A percentile compares a stretch with the other conserved stretches of the same genome.
Conservation (phyloP, 768 basidiomycete species). For the Exidia glandulosa region DNA sequence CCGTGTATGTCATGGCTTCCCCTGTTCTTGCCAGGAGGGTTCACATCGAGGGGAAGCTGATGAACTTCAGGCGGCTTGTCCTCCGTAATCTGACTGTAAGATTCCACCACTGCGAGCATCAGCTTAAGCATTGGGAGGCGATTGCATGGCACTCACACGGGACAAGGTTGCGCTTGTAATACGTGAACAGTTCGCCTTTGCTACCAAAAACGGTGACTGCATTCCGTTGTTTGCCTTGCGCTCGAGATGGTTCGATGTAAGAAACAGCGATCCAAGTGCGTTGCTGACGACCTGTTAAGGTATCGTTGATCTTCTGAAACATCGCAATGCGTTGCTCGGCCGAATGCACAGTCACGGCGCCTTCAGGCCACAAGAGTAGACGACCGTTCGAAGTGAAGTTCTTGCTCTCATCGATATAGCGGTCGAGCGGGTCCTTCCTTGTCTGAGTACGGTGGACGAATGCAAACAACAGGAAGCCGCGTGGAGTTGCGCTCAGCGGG, state of each 20-base stretch:
- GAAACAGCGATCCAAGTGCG: constrained; percentile 51
- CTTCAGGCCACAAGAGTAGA: constrained; percentile 72
- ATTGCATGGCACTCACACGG: constrained; percentile 42
- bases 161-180: constrained; percentile 69
- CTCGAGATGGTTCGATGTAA: constrained; percentile 49
- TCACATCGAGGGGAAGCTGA: neutral
- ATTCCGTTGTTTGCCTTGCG: constrained; percentile 33
- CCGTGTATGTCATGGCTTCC: no score
- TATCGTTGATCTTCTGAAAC: constrained; percentile 32
- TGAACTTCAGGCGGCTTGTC: constrained; percentile 18
- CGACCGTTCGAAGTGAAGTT: constrained; percentile 35
- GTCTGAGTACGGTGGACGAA: constrained; percentile 37
- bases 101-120: constrained; percentile 55
- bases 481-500: constrained; percentile 29
- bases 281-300: constrained; percentile 10
- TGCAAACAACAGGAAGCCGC: constrained; percentile 53
- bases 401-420: constrained; percentile 50
- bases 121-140: neutral
- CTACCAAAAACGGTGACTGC: constrained; percentile 51
- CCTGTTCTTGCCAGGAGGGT: no score
- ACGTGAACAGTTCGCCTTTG: constrained; percentile 33
- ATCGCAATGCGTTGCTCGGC: constrained; percentile 36
- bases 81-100: constrained; percentile 50
- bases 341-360: constrained; percentile 55
- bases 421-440: constrained; percentile 34